Evolutionary conservation across 2,329 filamentous ascomycete genomes (phyloP).

Genomic region (Pseudocercospora musae): DNA sequence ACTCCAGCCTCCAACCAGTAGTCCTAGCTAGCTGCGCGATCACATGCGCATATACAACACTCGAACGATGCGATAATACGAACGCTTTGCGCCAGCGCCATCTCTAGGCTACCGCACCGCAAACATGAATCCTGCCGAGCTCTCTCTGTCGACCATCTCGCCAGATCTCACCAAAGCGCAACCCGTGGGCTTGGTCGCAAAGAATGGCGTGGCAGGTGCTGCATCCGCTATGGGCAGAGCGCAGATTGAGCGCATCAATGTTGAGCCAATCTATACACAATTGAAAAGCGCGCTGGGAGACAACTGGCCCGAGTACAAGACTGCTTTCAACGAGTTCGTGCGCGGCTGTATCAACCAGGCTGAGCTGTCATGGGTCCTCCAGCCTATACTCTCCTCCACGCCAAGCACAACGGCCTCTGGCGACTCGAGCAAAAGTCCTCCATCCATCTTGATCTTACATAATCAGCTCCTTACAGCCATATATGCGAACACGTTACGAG

Average conservation of each 20-base stretch:
- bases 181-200: conserved; percentile 35
- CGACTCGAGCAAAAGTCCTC: conserved; percentile 18
- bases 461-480: conserved; percentile 60
- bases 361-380: conserved; percentile 56
- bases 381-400: conserved; percentile 53
- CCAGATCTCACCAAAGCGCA: conserved; percentile 28
- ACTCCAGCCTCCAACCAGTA: background rate
- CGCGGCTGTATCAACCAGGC: conserved; percentile 58
- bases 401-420: conserved; percentile 36
- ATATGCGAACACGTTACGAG: conserved; percentile 57
- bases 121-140: conserved; percentile 36
- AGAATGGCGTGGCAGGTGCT: conserved; percentile 45
- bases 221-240: background rate
- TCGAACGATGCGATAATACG: conserved; percentile 19
- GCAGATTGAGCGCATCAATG: conserved; percentile 55
- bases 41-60: conserved; percentile 4
- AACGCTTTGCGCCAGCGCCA: background rate
- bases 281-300: conserved; percentile 59
- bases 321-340: conserved; percentile 55
- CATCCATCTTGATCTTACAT: conserved; percentile 50
- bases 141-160: conserved; percentile 24
- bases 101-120: background rate
- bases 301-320: conserved; percentile 60
- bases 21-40: background rate
- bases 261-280: conserved; percentile 61